Evolutionary conservation across 2,329 filamentous ascomycete genomes (phyloP), one percentile per base, ranked within the genome.

Genomic region (Talaromyces sp.): DNA sequence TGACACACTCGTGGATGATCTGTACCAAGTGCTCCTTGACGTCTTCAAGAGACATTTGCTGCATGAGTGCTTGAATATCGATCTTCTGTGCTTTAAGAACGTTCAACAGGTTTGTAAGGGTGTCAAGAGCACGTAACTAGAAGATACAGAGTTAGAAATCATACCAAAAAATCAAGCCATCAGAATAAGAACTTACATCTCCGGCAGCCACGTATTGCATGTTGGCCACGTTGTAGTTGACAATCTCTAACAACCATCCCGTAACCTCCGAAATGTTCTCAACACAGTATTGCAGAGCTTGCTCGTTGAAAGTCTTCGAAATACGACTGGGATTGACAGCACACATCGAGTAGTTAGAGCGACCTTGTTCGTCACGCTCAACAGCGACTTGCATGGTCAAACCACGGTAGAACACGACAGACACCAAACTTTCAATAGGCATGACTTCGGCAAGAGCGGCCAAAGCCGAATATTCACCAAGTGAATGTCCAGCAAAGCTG

Each of bases 371-470:
- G 73, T 99, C 94, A 72, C 94, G 91, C 80, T 97, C 94, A 63
- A 99, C 94, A 22, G 94, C 94, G 50, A 99, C 94, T 78, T 99
- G 94, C 94, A 99, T 99, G 21, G 94, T 99, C 69, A 99, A 80
- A 70, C 94, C 94, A 75, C 94, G 91, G 80, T 99, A 99, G 83
- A 99, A 99, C 57, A 99, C 95, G 48, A 99, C 94, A 0, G 94
- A 97, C 1, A 99, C 94, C 74, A 99, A 81, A 66, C 89, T 94
- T 81, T 99, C 94, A 69, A 99, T 99, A n/a, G 95, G 94, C 90
- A 99, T 96, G 72, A 99, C 94, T 70, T 99, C 93, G 10, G 95
- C 94, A 61, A 99, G 83, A 11, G 94, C 94, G 62, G 94, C 94
- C 63, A 99, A 86, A 9, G 94, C 94, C 62, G 92, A 97, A 81